These are phyloP conservation scores for Myxozyma lipomycoides DNA, from an alignment of 805 yeast species.

Conservation along the genomic window DNA sequence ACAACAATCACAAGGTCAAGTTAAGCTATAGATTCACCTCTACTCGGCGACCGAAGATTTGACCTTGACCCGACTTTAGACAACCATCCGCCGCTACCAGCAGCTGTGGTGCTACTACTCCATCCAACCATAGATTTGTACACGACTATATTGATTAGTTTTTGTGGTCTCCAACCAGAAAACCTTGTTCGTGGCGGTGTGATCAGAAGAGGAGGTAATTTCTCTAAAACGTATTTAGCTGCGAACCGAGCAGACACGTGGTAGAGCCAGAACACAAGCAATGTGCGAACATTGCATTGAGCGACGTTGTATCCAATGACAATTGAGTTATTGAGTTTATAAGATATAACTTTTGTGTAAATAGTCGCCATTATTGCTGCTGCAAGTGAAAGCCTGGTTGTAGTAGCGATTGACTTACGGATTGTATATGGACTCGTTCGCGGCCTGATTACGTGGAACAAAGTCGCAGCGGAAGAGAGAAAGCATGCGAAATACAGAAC, in stretches of 20 bases:
- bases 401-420: constrained; percentile 1
- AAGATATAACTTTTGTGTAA: background rate
- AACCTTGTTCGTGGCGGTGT: background rate
- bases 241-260: constrained; percentile 1
- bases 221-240: background rate
- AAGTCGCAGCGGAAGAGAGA: constrained; percentile 5
- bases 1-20: too few relatives aligned
- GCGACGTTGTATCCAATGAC: constrained; percentile 7
- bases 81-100: background rate
- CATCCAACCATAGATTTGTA: background rate
- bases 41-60: background rate
- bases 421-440: background rate
- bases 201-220: background rate
- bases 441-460: background rate
- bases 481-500: constrained; percentile 9
- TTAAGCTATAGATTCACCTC: too few relatives aligned
- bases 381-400: constrained; percentile 4
- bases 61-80: background rate
- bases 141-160: background rate
- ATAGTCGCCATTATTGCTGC: constrained; percentile 4
- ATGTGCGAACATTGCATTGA: background rate
- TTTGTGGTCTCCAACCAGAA: background rate
- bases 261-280: constrained; percentile 1
- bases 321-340: constrained; percentile 12
- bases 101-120: background rate